Evolutionary conservation across 257 asterid genomes (phyloP).

Genomic region (Echites panduratus): DNA sequence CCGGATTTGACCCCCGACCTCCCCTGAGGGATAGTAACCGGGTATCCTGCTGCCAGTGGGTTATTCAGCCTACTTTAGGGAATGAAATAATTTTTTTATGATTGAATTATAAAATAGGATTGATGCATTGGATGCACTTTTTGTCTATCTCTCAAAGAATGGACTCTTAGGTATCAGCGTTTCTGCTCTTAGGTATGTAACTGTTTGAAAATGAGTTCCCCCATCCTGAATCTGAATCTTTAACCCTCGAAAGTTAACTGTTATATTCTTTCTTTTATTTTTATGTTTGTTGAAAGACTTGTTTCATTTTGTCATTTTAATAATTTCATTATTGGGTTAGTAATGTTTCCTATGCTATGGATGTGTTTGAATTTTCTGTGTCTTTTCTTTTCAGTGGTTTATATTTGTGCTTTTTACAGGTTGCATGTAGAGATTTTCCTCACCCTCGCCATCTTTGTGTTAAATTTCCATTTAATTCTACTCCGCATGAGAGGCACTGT

Average conservation of each 20-base stretch:
- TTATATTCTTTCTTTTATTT: background rate
- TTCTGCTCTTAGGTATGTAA: background rate
- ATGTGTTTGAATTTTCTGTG: slow-evolving; percentile 11
- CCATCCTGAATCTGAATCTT: background rate
- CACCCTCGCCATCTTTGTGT: slow-evolving; percentile 87
- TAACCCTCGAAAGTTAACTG: background rate
- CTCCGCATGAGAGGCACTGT: slow-evolving; percentile 58
- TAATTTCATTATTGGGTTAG: background rate
- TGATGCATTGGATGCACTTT: background rate
- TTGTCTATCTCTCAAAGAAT: background rate
- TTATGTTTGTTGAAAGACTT: background rate
- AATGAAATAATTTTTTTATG: background rate
- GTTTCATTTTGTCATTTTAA: background rate
- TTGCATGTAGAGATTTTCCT: slow-evolving; percentile 96
- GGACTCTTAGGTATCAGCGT: background rate
- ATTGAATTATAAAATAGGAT: background rate
- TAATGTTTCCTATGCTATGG: background rate
- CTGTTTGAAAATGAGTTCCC: background rate
- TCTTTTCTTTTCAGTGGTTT: slow-evolving; percentile 8
- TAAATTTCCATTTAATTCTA: slow-evolving; percentile 52
- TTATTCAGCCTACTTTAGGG: background rate
- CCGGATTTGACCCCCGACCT: too few species aligned
- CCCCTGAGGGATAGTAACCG: too few species aligned
- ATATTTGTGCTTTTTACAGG: slow-evolving; percentile 29
- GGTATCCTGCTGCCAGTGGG: too few species aligned